Evolutionary conservation across 768 basidiomycete species (phyloP), one percentile per base, ranked within the genome.

Genomic region (Tulasnella sp.): DNA sequence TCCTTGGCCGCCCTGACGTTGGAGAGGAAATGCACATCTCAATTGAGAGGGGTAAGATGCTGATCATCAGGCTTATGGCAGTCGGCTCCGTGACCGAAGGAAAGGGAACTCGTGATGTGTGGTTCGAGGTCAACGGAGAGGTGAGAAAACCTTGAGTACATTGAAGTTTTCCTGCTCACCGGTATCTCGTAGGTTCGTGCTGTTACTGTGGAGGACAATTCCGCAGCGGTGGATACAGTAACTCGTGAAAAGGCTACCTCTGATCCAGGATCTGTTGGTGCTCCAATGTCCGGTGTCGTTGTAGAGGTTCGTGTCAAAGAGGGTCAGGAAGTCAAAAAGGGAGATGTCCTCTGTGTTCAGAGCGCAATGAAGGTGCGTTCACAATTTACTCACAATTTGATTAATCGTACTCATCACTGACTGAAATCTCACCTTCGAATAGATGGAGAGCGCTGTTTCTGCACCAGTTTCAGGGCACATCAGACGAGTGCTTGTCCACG

Each of bases 391-490:
- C 22, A 31, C n/a, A n/a, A 42, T 33, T 58, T 61, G 53, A 63
- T 57, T 55, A 45, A 57, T 9, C 32, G 16, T 51, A 37, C 56
- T 56, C 54, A 60, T 54, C 16, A 34, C 31, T 48, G 45, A 34
- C n/a, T n/a, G n/a, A 39, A 12, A 45, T 52, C 48, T 48, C 46
- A 57, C 39, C 42, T 57, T 60, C 20, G 56, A 59, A 58, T 61
- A 92, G 90, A 96, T 98, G 93, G 93, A 99, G 70, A 90, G 87
- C 56, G 81, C 87, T 56, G 90, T 98, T 40, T 93, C 90, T 27
- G 85, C 91, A 25, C 92, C 95, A 22, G 93, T 98, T 37, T 91
- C 91, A 45, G 95, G 95, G 37, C 89, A 91, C 65, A 75, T 98
- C 69, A 91, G 89, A 70, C 83, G 93, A 35, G 87, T 99, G 25